phyloP scores from a whole-genome alignment of 129 eudicot genomes.

The Kitagawia praeruptora region DNA sequence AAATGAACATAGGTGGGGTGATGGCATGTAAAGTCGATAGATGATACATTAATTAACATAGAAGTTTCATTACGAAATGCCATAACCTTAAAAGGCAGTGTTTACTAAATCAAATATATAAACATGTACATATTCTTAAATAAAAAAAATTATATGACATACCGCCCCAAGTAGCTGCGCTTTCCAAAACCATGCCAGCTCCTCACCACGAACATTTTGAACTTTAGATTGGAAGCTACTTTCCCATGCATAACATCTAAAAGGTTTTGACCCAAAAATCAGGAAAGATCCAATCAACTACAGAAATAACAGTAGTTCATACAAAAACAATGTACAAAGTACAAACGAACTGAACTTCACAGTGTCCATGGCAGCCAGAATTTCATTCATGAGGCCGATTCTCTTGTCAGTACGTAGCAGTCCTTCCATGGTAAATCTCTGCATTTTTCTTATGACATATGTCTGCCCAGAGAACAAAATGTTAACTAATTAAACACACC shows the following conservation, averaged over 20 bases:
- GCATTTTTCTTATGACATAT: constrained; percentile 75
- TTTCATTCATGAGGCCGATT: constrained; percentile 87
- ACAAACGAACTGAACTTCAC: constrained; percentile 55
- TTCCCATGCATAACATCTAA: constrained; percentile 97
- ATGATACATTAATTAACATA: neutral
- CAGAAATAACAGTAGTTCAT: neutral
- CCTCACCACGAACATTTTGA: constrained; percentile 61
- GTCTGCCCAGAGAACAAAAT: constrained; percentile 48
- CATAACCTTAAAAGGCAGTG: neutral
- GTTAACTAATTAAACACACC: neutral
- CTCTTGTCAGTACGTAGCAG: constrained; percentile 79
- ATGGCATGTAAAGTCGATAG: neutral
- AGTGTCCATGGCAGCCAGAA: constrained; percentile 94
- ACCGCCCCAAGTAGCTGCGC: constrained; percentile 95
- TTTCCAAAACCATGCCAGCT: constrained; percentile 66
- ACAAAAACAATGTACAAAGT: neutral
- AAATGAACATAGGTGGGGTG: neutral
- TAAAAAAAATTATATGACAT: constrained; percentile 22
- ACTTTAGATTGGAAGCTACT: constrained; percentile 76
- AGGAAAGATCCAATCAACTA: constrained; percentile 2
- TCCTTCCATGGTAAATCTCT: constrained; percentile 75
- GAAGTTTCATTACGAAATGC: neutral
- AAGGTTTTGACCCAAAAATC: neutral
- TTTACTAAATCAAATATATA: neutral
- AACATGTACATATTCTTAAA: neutral